phyloP scores from a whole-genome alignment of 345 rosid species.

The Fremontodendron californicum region DNA sequence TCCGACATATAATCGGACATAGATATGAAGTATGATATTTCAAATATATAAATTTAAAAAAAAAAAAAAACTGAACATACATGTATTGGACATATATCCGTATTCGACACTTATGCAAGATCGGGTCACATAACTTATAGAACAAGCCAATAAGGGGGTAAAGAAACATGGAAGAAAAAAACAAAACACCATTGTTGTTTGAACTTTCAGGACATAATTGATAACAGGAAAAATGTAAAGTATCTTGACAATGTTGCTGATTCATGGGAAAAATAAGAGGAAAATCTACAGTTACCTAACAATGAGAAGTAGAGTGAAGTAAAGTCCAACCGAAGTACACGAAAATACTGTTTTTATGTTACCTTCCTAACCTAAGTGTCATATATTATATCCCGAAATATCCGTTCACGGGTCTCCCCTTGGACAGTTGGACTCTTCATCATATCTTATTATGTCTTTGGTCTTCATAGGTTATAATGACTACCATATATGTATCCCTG shows the following conservation, averaged over 20 bases:
- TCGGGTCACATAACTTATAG: too few species aligned
- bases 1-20: too few species aligned
- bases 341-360: background rate
- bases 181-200: background rate
- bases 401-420: conserved; percentile 11
- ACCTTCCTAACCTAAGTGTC: background rate
- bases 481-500: too few species aligned
- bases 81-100: too few species aligned
- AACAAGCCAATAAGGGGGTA: background rate
- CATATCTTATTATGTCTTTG: background rate
- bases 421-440: background rate
- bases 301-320: background rate
- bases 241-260: background rate
- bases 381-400: conserved; percentile 9
- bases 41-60: too few species aligned
- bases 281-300: background rate
- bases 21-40: too few species aligned
- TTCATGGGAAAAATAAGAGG: background rate
- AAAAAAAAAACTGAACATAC: too few species aligned
- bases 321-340: background rate
- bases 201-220: too few species aligned
- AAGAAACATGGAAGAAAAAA: too few species aligned
- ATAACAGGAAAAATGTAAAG: background rate
- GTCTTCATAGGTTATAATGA: background rate
- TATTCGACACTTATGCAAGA: too few species aligned